These are phyloP conservation scores for Populus hybrid DNA, from an alignment of 441 rosid genomes.

Conservation along the genomic window DNA sequence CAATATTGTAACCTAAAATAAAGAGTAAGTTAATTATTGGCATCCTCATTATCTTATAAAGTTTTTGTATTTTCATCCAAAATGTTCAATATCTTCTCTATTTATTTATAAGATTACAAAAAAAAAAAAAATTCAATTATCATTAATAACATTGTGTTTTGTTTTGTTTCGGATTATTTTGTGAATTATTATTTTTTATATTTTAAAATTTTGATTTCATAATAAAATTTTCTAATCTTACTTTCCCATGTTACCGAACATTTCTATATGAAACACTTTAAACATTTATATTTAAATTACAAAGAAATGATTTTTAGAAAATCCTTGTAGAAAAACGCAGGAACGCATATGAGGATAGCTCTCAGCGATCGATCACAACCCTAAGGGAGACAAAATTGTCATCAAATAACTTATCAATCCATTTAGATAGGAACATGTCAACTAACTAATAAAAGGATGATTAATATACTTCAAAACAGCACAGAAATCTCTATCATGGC, in stretches of 20 bases:
- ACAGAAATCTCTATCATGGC: not conserved
- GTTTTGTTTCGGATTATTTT: not conserved
- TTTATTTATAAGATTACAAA: no score
- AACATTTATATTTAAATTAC: no score
- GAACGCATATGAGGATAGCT: not conserved
- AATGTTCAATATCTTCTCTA: not conserved
- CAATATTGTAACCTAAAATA: not conserved
- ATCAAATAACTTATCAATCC: not conserved
- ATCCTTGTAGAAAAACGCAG: not conserved
- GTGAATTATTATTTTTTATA: no score
- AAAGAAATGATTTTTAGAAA: no score
- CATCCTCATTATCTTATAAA: not conserved
- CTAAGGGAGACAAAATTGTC: not conserved
- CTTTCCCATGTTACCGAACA: no score
- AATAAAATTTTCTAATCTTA: no score
- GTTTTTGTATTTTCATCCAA: not conserved
- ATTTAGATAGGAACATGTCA: slow-evolving; percentile 2
- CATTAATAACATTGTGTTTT: no score
- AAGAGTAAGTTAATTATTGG: not conserved
- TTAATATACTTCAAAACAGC: not conserved
- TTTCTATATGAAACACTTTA: no score
- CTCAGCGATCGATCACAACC: not conserved
- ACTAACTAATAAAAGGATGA: not conserved
- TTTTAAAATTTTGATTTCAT: not conserved
- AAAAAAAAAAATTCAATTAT: no score